Conservation (phyloP, 768 basidiomycete species). For the Collybia mongolica region DNA sequence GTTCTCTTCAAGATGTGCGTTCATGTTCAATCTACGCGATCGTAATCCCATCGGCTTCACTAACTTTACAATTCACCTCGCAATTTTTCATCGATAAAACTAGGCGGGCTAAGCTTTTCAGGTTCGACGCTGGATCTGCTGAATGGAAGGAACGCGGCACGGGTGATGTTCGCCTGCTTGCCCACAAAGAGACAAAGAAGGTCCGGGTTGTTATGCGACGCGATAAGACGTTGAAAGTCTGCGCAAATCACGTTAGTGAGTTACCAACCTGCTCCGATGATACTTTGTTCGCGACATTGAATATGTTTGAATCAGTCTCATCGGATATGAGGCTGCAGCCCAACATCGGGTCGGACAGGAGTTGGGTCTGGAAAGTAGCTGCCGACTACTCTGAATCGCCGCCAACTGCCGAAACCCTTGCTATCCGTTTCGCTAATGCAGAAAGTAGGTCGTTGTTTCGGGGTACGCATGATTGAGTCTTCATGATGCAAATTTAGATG, state of each 20-base stretch:
- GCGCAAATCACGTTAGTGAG: conserved; percentile 94
- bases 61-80: conserved; percentile 17
- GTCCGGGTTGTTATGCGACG: conserved; percentile 97
- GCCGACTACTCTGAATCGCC: conserved; percentile 94
- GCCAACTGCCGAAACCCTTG: conserved; percentile 91
- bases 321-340: conserved; percentile 92
- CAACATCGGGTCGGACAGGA: conserved; percentile 97
- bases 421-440: conserved; percentile 96
- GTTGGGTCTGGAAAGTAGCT: conserved; percentile 98
- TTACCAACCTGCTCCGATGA: conserved; percentile 19
- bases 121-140: conserved; percentile 71
- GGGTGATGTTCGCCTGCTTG: conserved; percentile 90
- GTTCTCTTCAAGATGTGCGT: conserved; percentile 94
- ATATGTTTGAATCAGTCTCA: conserved; percentile 52
- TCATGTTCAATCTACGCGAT: conserved; percentile 31
- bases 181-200: conserved; percentile 88
- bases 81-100: conserved; percentile 9
- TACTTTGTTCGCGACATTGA: neutral
- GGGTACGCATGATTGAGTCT: neutral
- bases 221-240: conserved; percentile 99
- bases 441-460: conserved; percentile 66
- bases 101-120: conserved; percentile 98
- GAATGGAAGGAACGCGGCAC: conserved; percentile 99
- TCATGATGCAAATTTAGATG: conserved; percentile 50
- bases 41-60: conserved; percentile 26